phyloP scores from a whole-genome alignment of 768 basidiomycete genomes.

The Suillus ampliporus region DNA sequence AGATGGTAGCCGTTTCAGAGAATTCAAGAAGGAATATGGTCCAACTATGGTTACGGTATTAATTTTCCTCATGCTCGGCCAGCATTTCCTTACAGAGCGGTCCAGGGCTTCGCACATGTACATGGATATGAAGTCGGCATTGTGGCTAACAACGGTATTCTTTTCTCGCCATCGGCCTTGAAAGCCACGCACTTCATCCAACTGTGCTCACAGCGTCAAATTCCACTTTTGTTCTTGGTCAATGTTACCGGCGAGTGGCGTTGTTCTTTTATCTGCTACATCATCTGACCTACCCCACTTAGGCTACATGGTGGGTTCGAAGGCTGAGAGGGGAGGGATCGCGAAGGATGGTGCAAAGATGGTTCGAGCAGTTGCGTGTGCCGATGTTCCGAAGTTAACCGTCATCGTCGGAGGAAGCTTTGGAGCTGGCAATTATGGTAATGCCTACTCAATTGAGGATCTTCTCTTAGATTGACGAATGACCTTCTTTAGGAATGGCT shows the following conservation, averaged over 20 bases:
- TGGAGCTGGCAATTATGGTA: slow-evolving; percentile 95
- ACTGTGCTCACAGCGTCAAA: slow-evolving; percentile 88
- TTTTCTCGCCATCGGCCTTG: slow-evolving; percentile 91
- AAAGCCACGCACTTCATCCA: slow-evolving; percentile 97
- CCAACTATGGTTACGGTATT: slow-evolving; percentile 84
- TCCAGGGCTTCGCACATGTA: slow-evolving; percentile 84
- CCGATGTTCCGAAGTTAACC: slow-evolving; percentile 93
- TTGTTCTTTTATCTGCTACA: background rate
- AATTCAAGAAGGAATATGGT: slow-evolving; percentile 97
- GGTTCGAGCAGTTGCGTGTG: slow-evolving; percentile 94
- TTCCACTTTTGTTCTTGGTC: slow-evolving; percentile 91
- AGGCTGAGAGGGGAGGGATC: slow-evolving; percentile 93
- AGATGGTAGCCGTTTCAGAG: slow-evolving; percentile 89
- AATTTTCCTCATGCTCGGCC: slow-evolving; percentile 6
- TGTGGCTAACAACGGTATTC: slow-evolving; percentile 92
- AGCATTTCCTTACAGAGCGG: slow-evolving; percentile 12
- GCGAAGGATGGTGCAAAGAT: slow-evolving; percentile 96
- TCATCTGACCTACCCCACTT: slow-evolving; percentile 21
- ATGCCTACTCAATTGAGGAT: slow-evolving; percentile 4
- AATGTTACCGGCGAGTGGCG: slow-evolving; percentile 79
- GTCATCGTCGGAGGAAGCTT: slow-evolving; percentile 94
- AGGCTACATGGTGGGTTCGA: slow-evolving; percentile 97
- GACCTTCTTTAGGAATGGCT: slow-evolving; percentile 72
- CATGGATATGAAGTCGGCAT: slow-evolving; percentile 93
- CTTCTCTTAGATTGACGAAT: slow-evolving; percentile 16